These are phyloP conservation scores for Globisporangium paddicum DNA, from an alignment of 352 stramenopile genomes.

Conservation along the genomic window DNA sequence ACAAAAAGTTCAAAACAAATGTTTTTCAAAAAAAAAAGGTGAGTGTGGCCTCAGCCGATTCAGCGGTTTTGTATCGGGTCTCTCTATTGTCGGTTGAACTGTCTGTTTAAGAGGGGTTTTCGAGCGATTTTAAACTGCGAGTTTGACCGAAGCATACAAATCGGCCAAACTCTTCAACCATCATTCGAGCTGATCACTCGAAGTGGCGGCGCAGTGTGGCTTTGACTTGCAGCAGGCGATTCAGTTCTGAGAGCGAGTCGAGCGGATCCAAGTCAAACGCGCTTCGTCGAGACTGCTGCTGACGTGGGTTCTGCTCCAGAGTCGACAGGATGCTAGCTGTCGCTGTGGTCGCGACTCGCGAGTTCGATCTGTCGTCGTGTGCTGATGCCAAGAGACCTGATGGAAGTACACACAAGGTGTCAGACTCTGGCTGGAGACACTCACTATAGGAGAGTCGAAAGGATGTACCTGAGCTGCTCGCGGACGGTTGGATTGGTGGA, in stretches of 20 bases:
- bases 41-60: no score
- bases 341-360: neutral
- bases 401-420: neutral
- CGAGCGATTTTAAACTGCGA: no score
- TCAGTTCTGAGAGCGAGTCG: slow-evolving; percentile 51
- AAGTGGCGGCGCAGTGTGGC: slow-evolving; percentile 32
- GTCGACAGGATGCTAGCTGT: slow-evolving; percentile 6
- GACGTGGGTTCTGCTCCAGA: slow-evolving; percentile 4
- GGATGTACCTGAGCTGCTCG: neutral
- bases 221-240: slow-evolving; percentile 51
- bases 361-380: neutral
- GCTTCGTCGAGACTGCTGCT: neutral
- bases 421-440: neutral
- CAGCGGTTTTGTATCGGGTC: no score
- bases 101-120: no score
- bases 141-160: no score
- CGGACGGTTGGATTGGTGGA: neutral
- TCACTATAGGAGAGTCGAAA: neutral
- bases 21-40: no score
- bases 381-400: neutral
- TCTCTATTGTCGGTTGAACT: no score
- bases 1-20: no score
- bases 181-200: slow-evolving; percentile 16
- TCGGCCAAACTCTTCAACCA: no score
- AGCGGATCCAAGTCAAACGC: slow-evolving; percentile 32